Evolutionary conservation across 192 early-diverging fungal species (phyloP), one percentile per base, ranked within the genome.

Genomic region (Lobulomyces angularis): DNA sequence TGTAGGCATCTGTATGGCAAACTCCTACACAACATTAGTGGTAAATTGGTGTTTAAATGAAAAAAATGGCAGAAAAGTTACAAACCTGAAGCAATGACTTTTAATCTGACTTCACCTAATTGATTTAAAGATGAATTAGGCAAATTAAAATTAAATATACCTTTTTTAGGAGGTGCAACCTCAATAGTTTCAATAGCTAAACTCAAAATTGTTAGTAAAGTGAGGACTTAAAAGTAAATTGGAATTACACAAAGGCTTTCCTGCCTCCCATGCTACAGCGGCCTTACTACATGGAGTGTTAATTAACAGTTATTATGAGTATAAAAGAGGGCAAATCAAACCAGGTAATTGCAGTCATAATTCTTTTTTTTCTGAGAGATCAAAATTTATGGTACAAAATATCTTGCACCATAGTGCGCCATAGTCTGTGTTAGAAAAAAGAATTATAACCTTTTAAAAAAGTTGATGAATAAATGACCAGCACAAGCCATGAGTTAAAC

Each of bases 1-100:
- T 95, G 65, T 90, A 97, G n/a, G 77, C 80, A 56, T 97, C 94
- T 9, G 91, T 95, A 61, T 97, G 90, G 69, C 90, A 64, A 27
- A 66, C 51, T 37, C n/a, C n/a, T n/a, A n/a, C n/a, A 20, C 14
- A 18, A 32, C 29, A 26, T 22, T n/a, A 0, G 6, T 28, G 7
- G 41, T n/a, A 27, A 41, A 2, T 18, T n/a, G 28, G 27, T 35
- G n/a, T 21, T 22, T 51, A 24, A 3, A 19, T 11, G 5, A 20
- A n/a, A 19, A 19, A 24, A 27, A 17, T 3, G 35, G 32, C 39
- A 16, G 2, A 50, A 12, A 1, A 48, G 21, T 39, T 65, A 77
- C 66, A 90, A 78, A 25, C 88, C 93, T 9, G 87, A 87, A n/a
- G 86, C 79, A 25, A 81, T 43, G 31, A 95, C 77, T 69, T 93